phyloP scores from a whole-genome alignment of 257 asterid species.

The Fraxinus excelsior region DNA sequence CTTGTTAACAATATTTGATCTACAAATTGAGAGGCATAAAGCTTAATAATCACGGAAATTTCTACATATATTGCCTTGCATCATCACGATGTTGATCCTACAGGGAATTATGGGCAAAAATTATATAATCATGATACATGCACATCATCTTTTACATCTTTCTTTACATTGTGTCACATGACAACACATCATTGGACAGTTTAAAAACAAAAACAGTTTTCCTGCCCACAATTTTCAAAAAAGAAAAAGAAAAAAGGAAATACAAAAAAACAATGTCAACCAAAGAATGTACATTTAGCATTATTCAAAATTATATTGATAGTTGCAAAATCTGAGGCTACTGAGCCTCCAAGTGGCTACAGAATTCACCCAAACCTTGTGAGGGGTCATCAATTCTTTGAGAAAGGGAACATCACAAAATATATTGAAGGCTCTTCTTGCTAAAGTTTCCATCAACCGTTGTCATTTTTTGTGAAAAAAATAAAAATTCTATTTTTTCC shows the following conservation, averaged over 20 bases:
- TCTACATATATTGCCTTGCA: background rate
- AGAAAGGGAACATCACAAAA: background rate
- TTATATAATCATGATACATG: too few relatives aligned
- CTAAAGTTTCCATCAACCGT: background rate
- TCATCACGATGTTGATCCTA: background rate
- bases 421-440: background rate
- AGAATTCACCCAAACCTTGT: background rate
- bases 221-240: too few relatives aligned
- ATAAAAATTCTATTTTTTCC: background rate
- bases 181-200: too few relatives aligned
- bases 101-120: background rate
- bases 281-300: too few relatives aligned
- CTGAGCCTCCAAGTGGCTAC: slow-evolving; percentile 22
- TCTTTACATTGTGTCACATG: too few relatives aligned
- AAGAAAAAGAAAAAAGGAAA: too few relatives aligned
- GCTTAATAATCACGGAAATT: background rate
- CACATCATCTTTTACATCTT: too few relatives aligned
- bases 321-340: slow-evolving; percentile 22
- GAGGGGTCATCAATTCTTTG: background rate
- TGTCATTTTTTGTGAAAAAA: background rate
- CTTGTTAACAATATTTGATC: background rate
- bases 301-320: background rate
- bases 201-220: too few relatives aligned
- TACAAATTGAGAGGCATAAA: background rate
- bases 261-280: too few relatives aligned